These are phyloP conservation scores for Fusarium sp. DNA, from an alignment of 2,329 filamentous ascomycete species.

Conservation along the genomic window DNA sequence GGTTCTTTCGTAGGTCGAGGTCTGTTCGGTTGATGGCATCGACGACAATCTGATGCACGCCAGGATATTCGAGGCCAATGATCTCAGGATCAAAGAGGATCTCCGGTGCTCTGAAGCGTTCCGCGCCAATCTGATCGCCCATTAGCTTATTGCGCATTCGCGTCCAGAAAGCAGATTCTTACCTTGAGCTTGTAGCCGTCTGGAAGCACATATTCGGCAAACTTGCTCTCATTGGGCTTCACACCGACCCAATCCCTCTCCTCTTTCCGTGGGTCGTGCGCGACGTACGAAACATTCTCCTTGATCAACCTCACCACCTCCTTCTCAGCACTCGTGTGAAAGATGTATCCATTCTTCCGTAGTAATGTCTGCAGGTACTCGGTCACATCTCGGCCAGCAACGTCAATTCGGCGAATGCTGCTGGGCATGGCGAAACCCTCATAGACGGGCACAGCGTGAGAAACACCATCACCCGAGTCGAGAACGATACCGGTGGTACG, in stretches of 20 bases:
- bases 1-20: slow-evolving; percentile 90
- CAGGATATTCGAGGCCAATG: slow-evolving; percentile 93
- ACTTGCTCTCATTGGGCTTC: slow-evolving; percentile 80
- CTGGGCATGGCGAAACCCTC: slow-evolving; percentile 97
- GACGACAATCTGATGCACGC: slow-evolving; percentile 97
- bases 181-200: slow-evolving; percentile 96
- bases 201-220: slow-evolving; percentile 87
- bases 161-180: slow-evolving; percentile 10
- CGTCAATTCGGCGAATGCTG: slow-evolving; percentile 94
- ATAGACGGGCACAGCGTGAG: slow-evolving; percentile 96
- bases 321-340: slow-evolving; percentile 98
- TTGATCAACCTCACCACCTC: slow-evolving; percentile 98
- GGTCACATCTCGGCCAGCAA: slow-evolving; percentile 94
- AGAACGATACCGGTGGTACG: slow-evolving; percentile 96
- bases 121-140: slow-evolving; percentile 78
- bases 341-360: slow-evolving; percentile 91
- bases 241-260: slow-evolving; percentile 94
- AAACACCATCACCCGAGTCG: slow-evolving; percentile 95
- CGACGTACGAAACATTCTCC: slow-evolving; percentile 92
- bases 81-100: slow-evolving; percentile 98
- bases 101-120: slow-evolving; percentile 94
- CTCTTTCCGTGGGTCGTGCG: slow-evolving; percentile 88
- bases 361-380: slow-evolving; percentile 92
- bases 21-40: slow-evolving; percentile 96
- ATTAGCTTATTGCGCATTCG: slow-evolving; percentile 27